Evolutionary conservation across 1,284 basidiomycete genomes (phyloP).

Genomic region (Austroboletus niveus): DNA sequence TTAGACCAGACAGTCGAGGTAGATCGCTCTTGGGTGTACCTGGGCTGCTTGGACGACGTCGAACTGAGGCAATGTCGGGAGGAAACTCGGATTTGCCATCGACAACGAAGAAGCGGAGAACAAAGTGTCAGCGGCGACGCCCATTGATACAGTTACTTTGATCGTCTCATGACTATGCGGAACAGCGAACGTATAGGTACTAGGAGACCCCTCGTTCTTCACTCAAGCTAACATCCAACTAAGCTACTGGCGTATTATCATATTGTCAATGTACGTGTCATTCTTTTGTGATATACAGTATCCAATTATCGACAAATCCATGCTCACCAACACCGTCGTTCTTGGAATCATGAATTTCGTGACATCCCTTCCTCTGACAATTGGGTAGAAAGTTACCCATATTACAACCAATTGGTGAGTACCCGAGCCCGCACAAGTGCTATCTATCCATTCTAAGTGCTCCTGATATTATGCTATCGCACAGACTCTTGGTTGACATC

Average conservation of each 20-base stretch:
- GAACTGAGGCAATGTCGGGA: constrained; percentile 27
- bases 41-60: constrained; percentile 34
- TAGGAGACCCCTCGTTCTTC: too few species aligned
- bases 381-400: constrained; percentile 44
- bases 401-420: constrained; percentile 54
- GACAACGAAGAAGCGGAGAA: neutral
- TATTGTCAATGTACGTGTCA: too few species aligned
- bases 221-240: too few species aligned
- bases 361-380: constrained; percentile 3
- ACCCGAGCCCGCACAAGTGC: too few species aligned
- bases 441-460: neutral
- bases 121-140: too few species aligned
- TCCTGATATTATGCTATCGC: neutral
- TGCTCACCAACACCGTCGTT: constrained; percentile 63
- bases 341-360: constrained; percentile 54
- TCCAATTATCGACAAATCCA: constrained; percentile 77
- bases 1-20: constrained; percentile 7
- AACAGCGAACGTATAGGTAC: too few species aligned
- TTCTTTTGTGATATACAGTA: constrained; percentile 36
- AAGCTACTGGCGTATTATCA: too few species aligned
- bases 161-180: too few species aligned
- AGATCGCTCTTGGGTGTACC: constrained; percentile 18
- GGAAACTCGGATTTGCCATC: constrained; percentile 27
- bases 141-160: too few species aligned
- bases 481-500: constrained; percentile 36